A percentile compares a stretch with the other conserved stretches of the same genome.
phyloP scores from a whole-genome alignment of 2,329 filamentous ascomycete species.

The Aschersonia sp. region DNA sequence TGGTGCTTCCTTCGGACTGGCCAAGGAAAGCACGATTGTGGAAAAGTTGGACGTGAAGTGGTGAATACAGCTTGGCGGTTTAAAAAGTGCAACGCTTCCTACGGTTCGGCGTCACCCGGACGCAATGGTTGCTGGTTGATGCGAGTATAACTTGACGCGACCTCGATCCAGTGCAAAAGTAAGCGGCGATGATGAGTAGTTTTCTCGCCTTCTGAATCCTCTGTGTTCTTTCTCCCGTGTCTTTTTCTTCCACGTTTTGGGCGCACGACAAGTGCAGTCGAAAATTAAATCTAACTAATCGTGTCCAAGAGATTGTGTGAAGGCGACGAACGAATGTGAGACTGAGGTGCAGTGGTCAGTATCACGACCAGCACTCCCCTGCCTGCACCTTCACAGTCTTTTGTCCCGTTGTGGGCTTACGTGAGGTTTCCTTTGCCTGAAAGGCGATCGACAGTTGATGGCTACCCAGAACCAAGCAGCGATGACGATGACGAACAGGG shows the following conservation, averaged over 20 bases:
- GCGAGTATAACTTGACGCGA: neutral
- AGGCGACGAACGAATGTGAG: neutral
- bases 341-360: neutral
- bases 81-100: neutral
- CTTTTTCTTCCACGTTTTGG: neutral
- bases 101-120: too few species aligned
- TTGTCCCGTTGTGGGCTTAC: neutral
- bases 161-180: neutral
- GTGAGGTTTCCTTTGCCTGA: neutral
- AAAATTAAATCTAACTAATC: neutral
- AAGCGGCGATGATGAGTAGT: neutral
- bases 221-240: neutral
- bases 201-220: neutral
- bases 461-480: neutral
- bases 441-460: neutral
- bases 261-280: neutral
- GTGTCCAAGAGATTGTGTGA: neutral
- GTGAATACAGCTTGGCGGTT: slow-evolving; percentile 56
- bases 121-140: neutral
- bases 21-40: slow-evolving; percentile 25
- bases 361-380: neutral
- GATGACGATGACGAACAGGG: neutral
- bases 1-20: slow-evolving; percentile 8
- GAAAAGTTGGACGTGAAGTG: slow-evolving; percentile 48
- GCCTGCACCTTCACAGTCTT: neutral